Conservation (phyloP, 2,329 filamentous ascomycete species). For the Graphilbum ipis-grandicollis region DNA sequence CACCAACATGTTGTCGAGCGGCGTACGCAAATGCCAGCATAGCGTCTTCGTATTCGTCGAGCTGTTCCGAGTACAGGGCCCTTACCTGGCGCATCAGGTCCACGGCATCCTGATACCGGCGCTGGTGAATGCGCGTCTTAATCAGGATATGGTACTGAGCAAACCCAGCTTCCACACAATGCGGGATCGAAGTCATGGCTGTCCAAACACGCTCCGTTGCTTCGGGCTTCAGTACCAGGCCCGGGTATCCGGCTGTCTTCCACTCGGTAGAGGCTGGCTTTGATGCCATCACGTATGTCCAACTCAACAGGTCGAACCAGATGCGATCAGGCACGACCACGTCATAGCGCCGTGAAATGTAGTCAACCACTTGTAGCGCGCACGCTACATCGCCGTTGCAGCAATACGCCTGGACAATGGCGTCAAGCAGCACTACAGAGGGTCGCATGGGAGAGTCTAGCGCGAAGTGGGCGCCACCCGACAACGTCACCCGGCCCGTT, state of each 20-base stretch:
- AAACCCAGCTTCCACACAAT: conserved; percentile 38
- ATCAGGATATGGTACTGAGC: conserved; percentile 32
- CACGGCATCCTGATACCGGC: conserved; percentile 8
- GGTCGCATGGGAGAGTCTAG: conserved; percentile 39
- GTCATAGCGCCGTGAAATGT: conserved; percentile 40
- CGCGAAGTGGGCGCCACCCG: conserved; percentile 21
- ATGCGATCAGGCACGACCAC: conserved; percentile 36
- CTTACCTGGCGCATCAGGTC: conserved; percentile 13
- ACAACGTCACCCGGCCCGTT: conserved; percentile 10
- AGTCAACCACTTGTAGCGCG: conserved; percentile 42
- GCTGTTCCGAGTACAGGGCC: conserved; percentile 12
- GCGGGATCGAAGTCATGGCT: conserved; percentile 40
- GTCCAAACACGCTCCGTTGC: conserved; percentile 34
- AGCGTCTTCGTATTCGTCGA: conserved; percentile 8
- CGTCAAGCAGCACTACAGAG: conserved; percentile 37
- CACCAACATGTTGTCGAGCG: conserved; percentile 10
- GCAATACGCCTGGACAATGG: conserved; percentile 53
- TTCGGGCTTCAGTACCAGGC: conserved; percentile 18
- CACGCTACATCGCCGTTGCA: conserved; percentile 43
- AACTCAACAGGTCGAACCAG: conserved; percentile 52
- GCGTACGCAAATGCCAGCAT: conserved; percentile 12
- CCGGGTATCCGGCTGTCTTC: conserved; percentile 13
- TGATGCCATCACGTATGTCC: conserved; percentile 40
- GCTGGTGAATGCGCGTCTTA: conserved; percentile 17
- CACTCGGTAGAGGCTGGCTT: conserved; percentile 21